Conservation (phyloP, 1,284 basidiomycete species). For the Heterobasidion annosum region DNA sequence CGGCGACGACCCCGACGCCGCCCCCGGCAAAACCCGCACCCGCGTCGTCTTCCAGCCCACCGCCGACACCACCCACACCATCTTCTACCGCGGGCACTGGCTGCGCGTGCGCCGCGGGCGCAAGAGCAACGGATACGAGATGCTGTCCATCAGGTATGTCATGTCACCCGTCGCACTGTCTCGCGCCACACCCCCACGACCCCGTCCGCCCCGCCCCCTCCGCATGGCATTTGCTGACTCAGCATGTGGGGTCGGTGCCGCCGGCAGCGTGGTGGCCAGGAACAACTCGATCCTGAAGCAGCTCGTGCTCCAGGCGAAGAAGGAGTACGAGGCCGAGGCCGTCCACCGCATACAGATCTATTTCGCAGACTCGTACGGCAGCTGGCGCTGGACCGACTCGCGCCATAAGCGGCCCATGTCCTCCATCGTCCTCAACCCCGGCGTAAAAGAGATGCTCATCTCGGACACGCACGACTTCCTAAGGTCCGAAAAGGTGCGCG, state of each 20-base stretch:
- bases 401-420: constrained; percentile 74
- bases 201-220: too few species aligned
- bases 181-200: background rate
- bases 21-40: constrained; percentile 60
- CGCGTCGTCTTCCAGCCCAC: constrained; percentile 80
- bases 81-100: constrained; percentile 77
- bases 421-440: constrained; percentile 72
- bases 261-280: constrained; percentile 61
- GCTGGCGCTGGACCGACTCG: constrained; percentile 78
- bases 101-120: constrained; percentile 60
- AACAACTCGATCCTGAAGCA: constrained; percentile 75
- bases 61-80: constrained; percentile 74
- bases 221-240: constrained; percentile 3
- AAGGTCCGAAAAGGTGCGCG: constrained; percentile 60
- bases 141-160: constrained; percentile 59
- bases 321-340: constrained; percentile 75
- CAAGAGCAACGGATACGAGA: constrained; percentile 60
- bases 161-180: background rate
- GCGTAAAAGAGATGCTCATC: constrained; percentile 78
- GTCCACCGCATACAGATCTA: constrained; percentile 79
- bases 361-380: constrained; percentile 78
- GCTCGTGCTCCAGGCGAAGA: constrained; percentile 80
- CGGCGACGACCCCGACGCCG: constrained; percentile 40
- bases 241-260: background rate
- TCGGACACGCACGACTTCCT: constrained; percentile 76